Base-by-base conservation (phyloP, 106 monocot genomes). In the Dioscorea alata region DNA sequence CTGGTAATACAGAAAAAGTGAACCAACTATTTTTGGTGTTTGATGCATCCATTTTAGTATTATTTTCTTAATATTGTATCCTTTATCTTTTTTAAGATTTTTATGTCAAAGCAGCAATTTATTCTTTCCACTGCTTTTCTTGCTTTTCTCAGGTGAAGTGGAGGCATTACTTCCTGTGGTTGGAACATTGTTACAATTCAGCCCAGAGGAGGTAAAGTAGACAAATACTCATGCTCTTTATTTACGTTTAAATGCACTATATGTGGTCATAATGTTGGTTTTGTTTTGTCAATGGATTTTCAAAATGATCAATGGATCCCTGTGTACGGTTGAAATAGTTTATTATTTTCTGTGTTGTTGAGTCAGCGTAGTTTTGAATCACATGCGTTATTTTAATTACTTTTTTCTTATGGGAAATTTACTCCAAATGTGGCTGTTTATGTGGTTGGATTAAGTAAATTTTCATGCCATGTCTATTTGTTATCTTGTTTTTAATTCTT, bases 111-210 rank as follows among this genome's bases (percentile, higher is more conserved):
- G 19, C 23, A 22, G 12, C 23, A 22, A 7, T 19, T 21, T 19
- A 59, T 12, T 22, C 12, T 4, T 19, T 59, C 4, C 32, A 31
- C 23, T 63, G 33, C 31, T 15, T 23, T 35, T 62, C 16, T n/a
- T 23, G 33, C 48, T 49, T 72, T 48, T 62, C 57, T 31, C 81
- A 97, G 92, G 92, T 57, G 97, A 92, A 87, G 89, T 92, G 58
- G 97, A 87, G 60, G 86, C 88, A 23, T 77, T 97, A 42, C 82
- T 97, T 13, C 97, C 97, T 79, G 97, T 92, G 48, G 78, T 97
- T 33, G 97, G 81, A 59, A 97, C 74, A 59, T 66, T 97, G 18
- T 70, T 97, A 32, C 97, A 97, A 63, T 97, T 89, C 53, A 97
- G 89, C 69, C 97, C 92, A 22, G 92, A 90, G 67, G 97, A 97